A percentile compares a stretch with the other conserved stretches of the same genome.
These are phyloP conservation scores for Malania oleifera DNA, from an alignment of 164 flowering plant species.

Conservation along the genomic window DNA sequence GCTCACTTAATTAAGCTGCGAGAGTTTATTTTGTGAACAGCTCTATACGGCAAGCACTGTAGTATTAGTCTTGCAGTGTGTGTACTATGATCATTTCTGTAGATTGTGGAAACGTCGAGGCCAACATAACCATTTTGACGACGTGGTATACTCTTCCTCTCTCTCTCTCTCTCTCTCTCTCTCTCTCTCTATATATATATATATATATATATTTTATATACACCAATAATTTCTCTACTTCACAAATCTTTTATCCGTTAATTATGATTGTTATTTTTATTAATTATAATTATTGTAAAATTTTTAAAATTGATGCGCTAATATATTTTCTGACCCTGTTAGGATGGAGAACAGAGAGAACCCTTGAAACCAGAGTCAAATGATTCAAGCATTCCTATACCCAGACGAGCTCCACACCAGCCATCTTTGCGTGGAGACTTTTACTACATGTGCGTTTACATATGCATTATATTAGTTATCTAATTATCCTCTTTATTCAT, in stretches of 20 bases:
- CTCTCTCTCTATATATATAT: no score
- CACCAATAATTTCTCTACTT: no score
- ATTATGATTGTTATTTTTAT: no score
- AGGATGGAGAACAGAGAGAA: conserved; percentile 41
- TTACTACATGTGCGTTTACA: conserved; percentile 46
- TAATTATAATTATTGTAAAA: no score
- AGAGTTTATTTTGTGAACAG: conserved; percentile 30
- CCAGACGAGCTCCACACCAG: conserved; percentile 22
- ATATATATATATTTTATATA: no score
- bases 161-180: background rate
- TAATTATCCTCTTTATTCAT: background rate
- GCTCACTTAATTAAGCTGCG: no score
- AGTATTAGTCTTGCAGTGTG: conserved; percentile 55
- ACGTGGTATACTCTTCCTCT: conserved; percentile 14
- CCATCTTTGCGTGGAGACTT: conserved; percentile 33
- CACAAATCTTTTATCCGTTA: no score
- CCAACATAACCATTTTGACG: conserved; percentile 11
- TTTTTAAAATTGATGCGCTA: background rate
- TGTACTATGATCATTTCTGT: conserved; percentile 67
- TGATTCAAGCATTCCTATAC: conserved; percentile 39
- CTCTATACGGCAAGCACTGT: conserved; percentile 68
- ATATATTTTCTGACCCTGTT: no score
- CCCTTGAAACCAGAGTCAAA: conserved; percentile 35
- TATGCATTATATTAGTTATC: background rate
- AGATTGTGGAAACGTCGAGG: conserved; percentile 39